A percentile compares a stretch with the other conserved stretches of the same genome.
These are phyloP conservation scores for Herpotrichia juniperi DNA, from an alignment of 2,329 filamentous ascomycete species.

Conservation along the genomic window DNA sequence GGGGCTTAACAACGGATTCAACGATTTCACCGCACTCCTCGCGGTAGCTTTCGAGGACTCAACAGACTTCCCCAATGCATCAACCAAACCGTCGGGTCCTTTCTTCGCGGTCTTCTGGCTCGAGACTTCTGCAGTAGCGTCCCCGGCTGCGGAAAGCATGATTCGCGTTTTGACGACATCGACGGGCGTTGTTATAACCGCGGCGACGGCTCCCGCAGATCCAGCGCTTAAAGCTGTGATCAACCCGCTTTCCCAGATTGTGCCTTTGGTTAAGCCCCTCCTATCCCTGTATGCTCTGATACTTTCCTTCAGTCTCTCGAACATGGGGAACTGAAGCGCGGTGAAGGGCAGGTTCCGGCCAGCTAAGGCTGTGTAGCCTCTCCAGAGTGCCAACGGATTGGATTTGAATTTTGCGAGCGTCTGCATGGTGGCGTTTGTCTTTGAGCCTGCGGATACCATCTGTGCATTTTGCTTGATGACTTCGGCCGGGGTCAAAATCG, in stretches of 20 bases:
- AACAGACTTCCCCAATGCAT: constrained; percentile 50
- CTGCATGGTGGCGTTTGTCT: constrained; percentile 59
- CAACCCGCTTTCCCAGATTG: constrained; percentile 68
- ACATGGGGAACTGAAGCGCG: constrained; percentile 85
- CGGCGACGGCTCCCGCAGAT: constrained; percentile 73
- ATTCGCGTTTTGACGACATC: constrained; percentile 90
- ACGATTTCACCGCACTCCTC: constrained; percentile 37
- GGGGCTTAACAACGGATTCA: constrained; percentile 29
- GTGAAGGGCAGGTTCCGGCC: constrained; percentile 87
- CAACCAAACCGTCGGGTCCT: constrained; percentile 30
- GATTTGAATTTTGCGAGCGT: constrained; percentile 64
- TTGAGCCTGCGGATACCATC: constrained; percentile 62
- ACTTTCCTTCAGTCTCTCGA: constrained; percentile 69
- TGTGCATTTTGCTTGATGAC: constrained; percentile 95
- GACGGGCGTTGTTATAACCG: constrained; percentile 83
- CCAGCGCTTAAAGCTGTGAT: constrained; percentile 79
- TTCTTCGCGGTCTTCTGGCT: background rate
- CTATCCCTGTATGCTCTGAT: constrained; percentile 56
- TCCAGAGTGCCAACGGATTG: constrained; percentile 62
- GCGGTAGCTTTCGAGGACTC: constrained; percentile 34
- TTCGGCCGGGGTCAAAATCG: constrained; percentile 86
- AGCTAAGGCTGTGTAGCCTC: constrained; percentile 80
- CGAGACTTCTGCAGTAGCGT: constrained; percentile 18
- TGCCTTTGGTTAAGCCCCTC: constrained; percentile 43
- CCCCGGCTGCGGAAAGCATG: constrained; percentile 67